Conservation (phyloP, 495 filamentous ascomycete species). For the Podospora australis region DNA sequence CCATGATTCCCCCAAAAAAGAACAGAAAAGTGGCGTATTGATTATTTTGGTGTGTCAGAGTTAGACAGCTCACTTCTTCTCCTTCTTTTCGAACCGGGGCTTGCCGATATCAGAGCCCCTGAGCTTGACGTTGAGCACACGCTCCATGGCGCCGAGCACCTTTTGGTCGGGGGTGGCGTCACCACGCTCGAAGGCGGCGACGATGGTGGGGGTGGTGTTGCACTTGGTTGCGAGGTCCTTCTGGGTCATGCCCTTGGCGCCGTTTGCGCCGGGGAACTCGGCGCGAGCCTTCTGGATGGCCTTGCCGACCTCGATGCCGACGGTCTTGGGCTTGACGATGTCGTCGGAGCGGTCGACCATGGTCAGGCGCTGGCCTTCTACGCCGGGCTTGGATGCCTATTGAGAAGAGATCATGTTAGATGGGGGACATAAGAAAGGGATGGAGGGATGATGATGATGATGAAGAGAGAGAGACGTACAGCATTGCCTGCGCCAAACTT, state of each 20-base stretch:
- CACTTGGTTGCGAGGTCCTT: slow-evolving; percentile 93
- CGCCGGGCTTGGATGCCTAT: slow-evolving; percentile 51
- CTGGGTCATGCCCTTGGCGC: slow-evolving; percentile 74
- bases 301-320: slow-evolving; percentile 71
- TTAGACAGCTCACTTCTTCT: slow-evolving; percentile 30
- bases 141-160: slow-evolving; percentile 72
- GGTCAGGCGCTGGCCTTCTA: slow-evolving; percentile 90
- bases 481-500: slow-evolving; percentile 71
- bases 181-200: slow-evolving; percentile 83
- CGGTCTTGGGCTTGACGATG: slow-evolving; percentile 91
- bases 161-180: slow-evolving; percentile 78
- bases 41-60: not conserved
- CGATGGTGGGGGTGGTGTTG: slow-evolving; percentile 72
- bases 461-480: slow-evolving; percentile 48
- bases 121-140: slow-evolving; percentile 78
- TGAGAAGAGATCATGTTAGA: slow-evolving; percentile 3
- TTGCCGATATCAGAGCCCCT: slow-evolving; percentile 69
- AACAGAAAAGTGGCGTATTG: not conserved
- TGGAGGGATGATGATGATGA: not conserved
- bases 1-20: not conserved
- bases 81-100: slow-evolving; percentile 70
- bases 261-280: slow-evolving; percentile 50
- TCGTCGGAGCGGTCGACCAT: slow-evolving; percentile 98
- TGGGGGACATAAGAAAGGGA: not conserved
- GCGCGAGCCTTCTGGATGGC: slow-evolving; percentile 69